Conservation (phyloP, 768 basidiomycete genomes). For the Boletus reticuloceps region DNA sequence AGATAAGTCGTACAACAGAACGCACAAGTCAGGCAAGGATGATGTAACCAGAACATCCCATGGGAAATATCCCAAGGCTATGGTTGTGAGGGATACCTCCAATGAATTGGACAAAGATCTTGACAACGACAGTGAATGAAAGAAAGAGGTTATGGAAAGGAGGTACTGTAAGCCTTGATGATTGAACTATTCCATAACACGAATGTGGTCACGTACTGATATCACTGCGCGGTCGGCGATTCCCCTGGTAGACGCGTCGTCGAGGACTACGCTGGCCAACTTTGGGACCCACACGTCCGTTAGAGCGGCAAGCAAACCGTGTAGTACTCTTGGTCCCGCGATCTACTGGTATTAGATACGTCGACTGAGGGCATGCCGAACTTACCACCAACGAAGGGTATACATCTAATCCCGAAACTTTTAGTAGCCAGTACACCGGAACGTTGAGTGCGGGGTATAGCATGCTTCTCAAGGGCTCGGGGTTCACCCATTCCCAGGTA, state of each 20-base stretch:
- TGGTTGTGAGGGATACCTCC: slow-evolving; percentile 80
- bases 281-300: slow-evolving; percentile 76
- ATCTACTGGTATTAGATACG: slow-evolving; percentile 44
- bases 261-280: slow-evolving; percentile 57
- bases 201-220: slow-evolving; percentile 51
- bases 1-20: neutral
- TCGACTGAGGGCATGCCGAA: slow-evolving; percentile 6
- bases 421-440: slow-evolving; percentile 72
- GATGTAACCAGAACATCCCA: slow-evolving; percentile 49
- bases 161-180: slow-evolving; percentile 50
- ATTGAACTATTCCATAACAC: neutral
- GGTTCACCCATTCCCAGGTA: slow-evolving; percentile 93
- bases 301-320: slow-evolving; percentile 71
- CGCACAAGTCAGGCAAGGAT: slow-evolving; percentile 19
- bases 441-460: slow-evolving; percentile 81
- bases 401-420: slow-evolving; percentile 50
- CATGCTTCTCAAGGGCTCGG: slow-evolving; percentile 72
- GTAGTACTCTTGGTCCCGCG: slow-evolving; percentile 68
- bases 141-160: slow-evolving; percentile 82
- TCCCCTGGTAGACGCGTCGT: slow-evolving; percentile 43
- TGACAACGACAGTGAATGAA: slow-evolving; percentile 80
- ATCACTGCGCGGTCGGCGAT: slow-evolving; percentile 36
- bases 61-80: slow-evolving; percentile 77
- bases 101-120: slow-evolving; percentile 91
- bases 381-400: slow-evolving; percentile 61